Conservation (phyloP, 129 eudicot species). For the Pittosporum tobira region DNA sequence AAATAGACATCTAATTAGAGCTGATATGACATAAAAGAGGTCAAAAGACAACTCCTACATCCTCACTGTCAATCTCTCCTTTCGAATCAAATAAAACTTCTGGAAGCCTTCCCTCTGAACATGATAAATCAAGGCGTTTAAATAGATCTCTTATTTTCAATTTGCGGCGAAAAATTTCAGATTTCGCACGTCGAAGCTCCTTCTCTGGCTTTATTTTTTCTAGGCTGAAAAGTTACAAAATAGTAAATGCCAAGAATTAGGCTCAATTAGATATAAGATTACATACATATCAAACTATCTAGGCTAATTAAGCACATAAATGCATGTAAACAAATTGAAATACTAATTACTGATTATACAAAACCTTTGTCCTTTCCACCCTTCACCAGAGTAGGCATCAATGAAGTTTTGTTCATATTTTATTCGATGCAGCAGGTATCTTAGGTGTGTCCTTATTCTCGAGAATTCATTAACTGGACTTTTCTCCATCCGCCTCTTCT, state of each 20-base stretch:
- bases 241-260: constrained; percentile 14
- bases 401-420: constrained; percentile 65
- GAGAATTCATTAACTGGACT: constrained; percentile 43
- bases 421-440: constrained; percentile 57
- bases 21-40: background rate
- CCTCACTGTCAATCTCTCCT: constrained; percentile 95
- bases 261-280: constrained; percentile 7
- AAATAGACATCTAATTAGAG: background rate
- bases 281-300: background rate
- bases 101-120: constrained; percentile 71
- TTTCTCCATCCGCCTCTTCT: constrained; percentile 31
- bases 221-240: constrained; percentile 42
- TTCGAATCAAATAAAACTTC: constrained; percentile 62
- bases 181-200: constrained; percentile 84
- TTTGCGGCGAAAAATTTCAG: constrained; percentile 63
- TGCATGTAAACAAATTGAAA: too few relatives aligned
- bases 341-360: too few relatives aligned
- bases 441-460: constrained; percentile 50
- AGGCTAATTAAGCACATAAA: too few relatives aligned
- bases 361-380: constrained; percentile 98
- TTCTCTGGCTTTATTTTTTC: constrained; percentile 93
- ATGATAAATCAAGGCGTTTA: constrained; percentile 54
- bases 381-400: constrained; percentile 90
- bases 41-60: constrained; percentile 41
- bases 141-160: constrained; percentile 79